Evolutionary conservation across 2,329 filamentous ascomycete species (phyloP), one percentile per base, ranked within the genome.

Genomic region (Nemania sp.): DNA sequence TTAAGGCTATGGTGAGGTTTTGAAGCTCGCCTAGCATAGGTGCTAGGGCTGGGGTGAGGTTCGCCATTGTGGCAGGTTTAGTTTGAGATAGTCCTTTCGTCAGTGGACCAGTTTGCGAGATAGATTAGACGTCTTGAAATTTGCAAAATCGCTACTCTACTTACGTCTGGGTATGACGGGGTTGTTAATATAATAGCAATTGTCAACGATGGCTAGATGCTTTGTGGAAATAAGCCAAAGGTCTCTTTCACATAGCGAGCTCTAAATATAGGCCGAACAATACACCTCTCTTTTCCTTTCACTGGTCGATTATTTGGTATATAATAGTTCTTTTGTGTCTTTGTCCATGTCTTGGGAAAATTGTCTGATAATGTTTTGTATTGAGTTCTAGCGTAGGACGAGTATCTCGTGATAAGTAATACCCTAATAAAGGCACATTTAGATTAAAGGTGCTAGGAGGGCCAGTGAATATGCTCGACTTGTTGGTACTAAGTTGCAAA

Each of bases 201-300:
- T 45, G 20, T 53, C 41, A 38, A 27, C 43, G 15, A 29, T 20
- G 15, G 15, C 7, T 43, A 8, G 7, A 57, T 52, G 35, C 62
- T 64, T 64, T 64, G 49, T 64, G 15, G 15, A 7, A 22, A 26
- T 27, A 1, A 15, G n/a, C 45, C 26, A 64, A 54, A 38, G 45
- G 10, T 7, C 7, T 47, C 26, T 54, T 64, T 59, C 20, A 54
- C 11, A 11, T 38, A 26, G 38, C 6, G 24, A 22, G 26, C 10
- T 32, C 24, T 51, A 22, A 43, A 51, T 56, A 11, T 24, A 49
- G 13, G 8, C n/a, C 32, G 7, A 26, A 64, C 35, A 59, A 64
- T 59, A 13, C 11, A 41, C 38, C 18, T 27, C 2, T 13, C 26
- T 35, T 13, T 35, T 45, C 27, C 15, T 45, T 35, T 13, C 13